Conservation (phyloP, 2,329 filamentous ascomycete genomes). For the Tolypocladium nubicola region DNA sequence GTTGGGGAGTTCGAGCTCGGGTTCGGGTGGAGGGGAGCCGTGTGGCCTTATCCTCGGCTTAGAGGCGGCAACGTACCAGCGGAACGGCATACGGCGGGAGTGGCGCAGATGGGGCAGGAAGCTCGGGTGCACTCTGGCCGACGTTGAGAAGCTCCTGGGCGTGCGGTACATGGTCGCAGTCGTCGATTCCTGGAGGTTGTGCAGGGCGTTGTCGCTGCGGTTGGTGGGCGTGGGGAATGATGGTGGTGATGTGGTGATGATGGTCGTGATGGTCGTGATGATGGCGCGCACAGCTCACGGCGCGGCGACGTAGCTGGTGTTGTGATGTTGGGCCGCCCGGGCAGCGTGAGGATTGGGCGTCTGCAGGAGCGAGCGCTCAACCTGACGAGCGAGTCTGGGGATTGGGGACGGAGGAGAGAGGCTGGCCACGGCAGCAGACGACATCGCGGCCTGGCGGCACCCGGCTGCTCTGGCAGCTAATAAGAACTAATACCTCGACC, state of each 20-base stretch:
- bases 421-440: background rate
- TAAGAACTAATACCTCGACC: background rate
- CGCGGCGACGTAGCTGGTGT: background rate
- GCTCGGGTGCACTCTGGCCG: slow-evolving; percentile 21
- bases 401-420: background rate
- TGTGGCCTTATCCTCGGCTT: background rate
- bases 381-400: background rate
- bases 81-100: slow-evolving; percentile 16
- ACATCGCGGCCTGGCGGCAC: background rate
- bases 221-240: background rate
- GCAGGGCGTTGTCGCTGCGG: background rate
- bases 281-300: background rate
- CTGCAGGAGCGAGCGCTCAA: background rate
- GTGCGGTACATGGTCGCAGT: slow-evolving; percentile 4
- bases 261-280: background rate
- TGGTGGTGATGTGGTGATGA: too few species aligned
- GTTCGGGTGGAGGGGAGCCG: background rate
- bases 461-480: background rate
- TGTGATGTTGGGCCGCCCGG: background rate
- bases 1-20: background rate
- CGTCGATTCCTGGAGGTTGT: background rate
- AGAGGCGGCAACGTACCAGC: slow-evolving; percentile 13
- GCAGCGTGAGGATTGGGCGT: too few species aligned
- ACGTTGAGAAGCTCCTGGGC: slow-evolving; percentile 20
- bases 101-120: slow-evolving; percentile 21